Conservation (phyloP, 2,329 filamentous ascomycete genomes). For the Diaporthe australafricana region DNA sequence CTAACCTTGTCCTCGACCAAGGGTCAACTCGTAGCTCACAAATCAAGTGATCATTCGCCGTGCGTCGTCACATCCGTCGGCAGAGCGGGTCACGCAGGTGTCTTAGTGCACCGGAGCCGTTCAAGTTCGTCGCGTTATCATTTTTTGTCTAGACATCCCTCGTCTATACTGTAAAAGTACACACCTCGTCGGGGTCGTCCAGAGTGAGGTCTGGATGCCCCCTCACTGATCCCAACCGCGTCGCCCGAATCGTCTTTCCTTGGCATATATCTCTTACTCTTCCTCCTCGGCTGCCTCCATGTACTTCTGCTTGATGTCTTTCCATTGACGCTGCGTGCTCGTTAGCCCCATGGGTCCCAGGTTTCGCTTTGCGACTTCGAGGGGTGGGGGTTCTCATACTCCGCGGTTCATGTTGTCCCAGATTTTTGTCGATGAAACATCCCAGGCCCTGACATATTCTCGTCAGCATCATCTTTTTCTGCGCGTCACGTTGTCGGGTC, state of each 20-base stretch:
- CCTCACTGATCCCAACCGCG: neutral
- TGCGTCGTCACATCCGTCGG: neutral
- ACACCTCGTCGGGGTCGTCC: neutral
- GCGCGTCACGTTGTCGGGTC: slow-evolving; percentile 28
- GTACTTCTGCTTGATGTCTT: slow-evolving; percentile 96
- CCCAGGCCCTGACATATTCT: slow-evolving; percentile 75
- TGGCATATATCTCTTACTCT: slow-evolving; percentile 53
- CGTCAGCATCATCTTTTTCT: slow-evolving; percentile 22
- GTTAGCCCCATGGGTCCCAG: slow-evolving; percentile 15
- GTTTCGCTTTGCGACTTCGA: neutral
- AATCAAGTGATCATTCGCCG: neutral
- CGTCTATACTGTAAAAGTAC: slow-evolving; percentile 37
- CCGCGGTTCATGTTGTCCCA: slow-evolving; percentile 95
- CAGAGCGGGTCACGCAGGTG: too few relatives aligned
- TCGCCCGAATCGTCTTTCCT: neutral
- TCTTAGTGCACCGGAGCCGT: neutral
- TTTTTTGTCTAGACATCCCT: slow-evolving; percentile 35
- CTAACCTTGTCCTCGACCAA: neutral
- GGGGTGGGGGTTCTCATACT: slow-evolving; percentile 18
- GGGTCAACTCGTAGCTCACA: neutral
- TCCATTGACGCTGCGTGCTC: slow-evolving; percentile 93
- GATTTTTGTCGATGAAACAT: slow-evolving; percentile 82
- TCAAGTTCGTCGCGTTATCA: slow-evolving; percentile 29
- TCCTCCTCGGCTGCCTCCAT: slow-evolving; percentile 77
- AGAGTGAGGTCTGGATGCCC: neutral